These are phyloP conservation scores for Aphanomyces cochlioides DNA, from an alignment of 352 stramenopile genomes.

Conservation along the genomic window DNA sequence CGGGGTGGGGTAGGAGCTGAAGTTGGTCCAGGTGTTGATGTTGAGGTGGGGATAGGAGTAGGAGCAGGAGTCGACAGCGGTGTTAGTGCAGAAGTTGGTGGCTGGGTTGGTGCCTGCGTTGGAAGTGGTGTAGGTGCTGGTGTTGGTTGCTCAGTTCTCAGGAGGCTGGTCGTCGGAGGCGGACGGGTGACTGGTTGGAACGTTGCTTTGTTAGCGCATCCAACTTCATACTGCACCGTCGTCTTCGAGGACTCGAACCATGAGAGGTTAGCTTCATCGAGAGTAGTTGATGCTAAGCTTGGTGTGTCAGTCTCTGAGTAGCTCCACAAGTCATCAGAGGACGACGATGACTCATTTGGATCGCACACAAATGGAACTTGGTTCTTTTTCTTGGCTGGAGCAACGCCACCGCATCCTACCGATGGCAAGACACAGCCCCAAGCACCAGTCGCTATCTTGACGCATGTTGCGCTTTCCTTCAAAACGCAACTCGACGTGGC, in stretches of 20 bases:
- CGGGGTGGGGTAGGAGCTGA: constrained; percentile 24
- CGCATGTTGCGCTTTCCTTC: constrained; percentile 44
- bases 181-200: background rate
- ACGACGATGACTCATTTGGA: background rate
- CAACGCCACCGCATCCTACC: constrained; percentile 32
- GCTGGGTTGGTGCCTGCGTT: background rate
- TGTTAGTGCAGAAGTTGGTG: constrained; percentile 25
- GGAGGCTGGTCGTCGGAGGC: background rate
- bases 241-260: constrained; percentile 15
- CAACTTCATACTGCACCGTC: background rate
- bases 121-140: constrained; percentile 1
- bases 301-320: constrained; percentile 27
- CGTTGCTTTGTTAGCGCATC: background rate
- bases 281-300: background rate
- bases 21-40: constrained; percentile 29
- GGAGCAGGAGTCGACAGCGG: constrained; percentile 30
- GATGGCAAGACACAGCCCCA: constrained; percentile 49
- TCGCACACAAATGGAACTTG: constrained; percentile 5
- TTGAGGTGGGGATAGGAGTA: constrained; percentile 7
- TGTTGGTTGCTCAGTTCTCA: background rate
- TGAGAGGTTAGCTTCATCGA: background rate
- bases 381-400: constrained; percentile 7
- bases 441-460: constrained; percentile 38
- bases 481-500: constrained; percentile 37
- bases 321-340: background rate